Evolutionary conservation across 208 protist species (phyloP).

Genomic region (Strigomonas culicis): DNA sequence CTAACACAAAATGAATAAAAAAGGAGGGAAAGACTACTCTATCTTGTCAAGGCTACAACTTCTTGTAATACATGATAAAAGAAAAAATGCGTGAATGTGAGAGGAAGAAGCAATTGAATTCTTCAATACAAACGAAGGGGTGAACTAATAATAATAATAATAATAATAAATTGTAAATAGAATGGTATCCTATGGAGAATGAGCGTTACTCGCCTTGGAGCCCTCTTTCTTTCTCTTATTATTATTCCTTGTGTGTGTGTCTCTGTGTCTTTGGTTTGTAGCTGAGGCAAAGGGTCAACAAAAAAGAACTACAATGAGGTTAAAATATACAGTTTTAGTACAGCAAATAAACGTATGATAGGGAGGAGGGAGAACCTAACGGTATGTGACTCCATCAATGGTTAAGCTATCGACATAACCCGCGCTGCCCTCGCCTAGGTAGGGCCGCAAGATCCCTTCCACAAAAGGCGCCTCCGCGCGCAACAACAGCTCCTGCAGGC

Average conservation of each 20-base stretch:
- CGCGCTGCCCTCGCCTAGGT: conserved; percentile 23
- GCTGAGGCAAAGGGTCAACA: too few species aligned
- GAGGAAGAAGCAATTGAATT: too few species aligned
- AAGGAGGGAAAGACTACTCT: neutral
- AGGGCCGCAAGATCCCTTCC: conserved; percentile 26
- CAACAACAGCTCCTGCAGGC: conserved; percentile 23
- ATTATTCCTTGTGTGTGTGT: neutral
- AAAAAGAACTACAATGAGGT: too few species aligned
- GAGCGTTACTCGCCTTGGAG: too few species aligned
- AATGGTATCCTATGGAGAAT: too few species aligned
- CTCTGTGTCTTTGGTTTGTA: neutral
- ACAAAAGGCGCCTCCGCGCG: conserved; percentile 20
- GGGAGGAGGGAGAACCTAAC: neutral
- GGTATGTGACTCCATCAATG: conserved; percentile 16
- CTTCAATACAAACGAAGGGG: too few species aligned
- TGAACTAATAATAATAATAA: too few species aligned
- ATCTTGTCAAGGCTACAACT: neutral
- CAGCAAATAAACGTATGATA: neutral
- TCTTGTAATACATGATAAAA: neutral
- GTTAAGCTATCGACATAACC: conserved; percentile 16
- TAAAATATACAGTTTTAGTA: neutral
- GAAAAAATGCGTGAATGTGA: too few species aligned
- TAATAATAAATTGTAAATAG: too few species aligned
- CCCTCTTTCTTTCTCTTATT: too few species aligned
- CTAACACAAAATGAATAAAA: conserved; percentile 7